Evolutionary conservation across 495 filamentous ascomycete species (phyloP).

Genomic region (Xanthoparmelia taractica): DNA sequence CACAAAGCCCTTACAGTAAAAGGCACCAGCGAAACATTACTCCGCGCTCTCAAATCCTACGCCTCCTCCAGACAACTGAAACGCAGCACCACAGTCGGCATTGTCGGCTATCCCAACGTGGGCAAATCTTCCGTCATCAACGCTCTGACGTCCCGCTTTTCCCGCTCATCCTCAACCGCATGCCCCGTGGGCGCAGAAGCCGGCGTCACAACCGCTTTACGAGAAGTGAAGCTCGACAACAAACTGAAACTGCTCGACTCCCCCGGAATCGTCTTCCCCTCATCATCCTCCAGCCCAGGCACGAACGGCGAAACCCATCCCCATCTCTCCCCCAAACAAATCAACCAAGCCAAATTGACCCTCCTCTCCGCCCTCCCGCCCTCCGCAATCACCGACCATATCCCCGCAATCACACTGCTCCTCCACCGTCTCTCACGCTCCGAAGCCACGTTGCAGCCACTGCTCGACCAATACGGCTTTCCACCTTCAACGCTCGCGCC

Average conservation of each 20-base stretch:
- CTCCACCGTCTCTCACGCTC: constrained; percentile 68
- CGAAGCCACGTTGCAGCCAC: constrained; percentile 55
- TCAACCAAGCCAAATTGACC: constrained; percentile 74
- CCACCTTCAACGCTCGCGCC: constrained; percentile 57
- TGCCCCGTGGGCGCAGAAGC: constrained; percentile 90
- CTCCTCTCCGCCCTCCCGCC: constrained; percentile 88
- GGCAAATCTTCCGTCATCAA: constrained; percentile 98
- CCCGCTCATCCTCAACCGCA: constrained; percentile 43
- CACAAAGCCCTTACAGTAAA: constrained; percentile 83
- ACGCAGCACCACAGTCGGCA: constrained; percentile 81
- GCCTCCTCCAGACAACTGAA: constrained; percentile 78
- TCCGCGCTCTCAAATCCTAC: constrained; percentile 85
- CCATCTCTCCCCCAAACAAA: constrained; percentile 51
- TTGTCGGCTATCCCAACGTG: constrained; percentile 96
- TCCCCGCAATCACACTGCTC: constrained; percentile 76
- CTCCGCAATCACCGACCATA: constrained; percentile 84
- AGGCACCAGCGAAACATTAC: constrained; percentile 77
- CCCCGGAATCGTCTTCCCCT: constrained; percentile 91
- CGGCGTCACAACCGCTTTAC: constrained; percentile 81
- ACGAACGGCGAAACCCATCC: constrained; percentile 32
- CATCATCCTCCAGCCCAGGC: constrained; percentile 16
- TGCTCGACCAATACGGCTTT: constrained; percentile 74
- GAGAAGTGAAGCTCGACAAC: constrained; percentile 88
- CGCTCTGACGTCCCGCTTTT: constrained; percentile 71
- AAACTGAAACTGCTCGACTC: constrained; percentile 93